These are phyloP conservation scores for Delonix regia DNA, from an alignment of 306 rosid genomes.

Conservation along the genomic window DNA sequence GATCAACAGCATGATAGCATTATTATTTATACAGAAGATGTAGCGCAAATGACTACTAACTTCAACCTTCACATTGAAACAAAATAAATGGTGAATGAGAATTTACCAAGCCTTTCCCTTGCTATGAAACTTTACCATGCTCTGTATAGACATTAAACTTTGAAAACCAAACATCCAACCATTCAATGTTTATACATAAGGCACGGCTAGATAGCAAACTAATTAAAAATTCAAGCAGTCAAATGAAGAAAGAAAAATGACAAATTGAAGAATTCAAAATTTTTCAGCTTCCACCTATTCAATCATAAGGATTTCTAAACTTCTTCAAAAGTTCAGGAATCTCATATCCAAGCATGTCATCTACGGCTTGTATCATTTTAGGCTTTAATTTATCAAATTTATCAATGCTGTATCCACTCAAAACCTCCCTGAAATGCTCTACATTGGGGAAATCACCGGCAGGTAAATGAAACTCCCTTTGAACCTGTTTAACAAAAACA, in stretches of 20 bases:
- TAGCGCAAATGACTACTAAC: too few relatives aligned
- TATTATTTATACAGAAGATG: too few relatives aligned
- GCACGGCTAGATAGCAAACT: not conserved
- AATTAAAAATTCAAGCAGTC: not conserved
- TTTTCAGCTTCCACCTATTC: conserved; percentile 10
- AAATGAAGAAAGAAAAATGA: not conserved
- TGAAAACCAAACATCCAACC: not conserved
- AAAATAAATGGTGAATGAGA: too few relatives aligned
- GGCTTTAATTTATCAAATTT: conserved; percentile 91
- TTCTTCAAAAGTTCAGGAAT: conserved; percentile 85
- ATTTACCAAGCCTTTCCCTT: not conserved
- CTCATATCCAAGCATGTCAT: conserved; percentile 95
- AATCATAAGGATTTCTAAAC: conserved; percentile 85
- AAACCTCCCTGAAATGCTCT: conserved; percentile 67
- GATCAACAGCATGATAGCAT: too few relatives aligned
- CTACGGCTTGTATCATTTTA: conserved; percentile 84
- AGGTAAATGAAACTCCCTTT: conserved; percentile 85
- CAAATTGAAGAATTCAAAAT: not conserved
- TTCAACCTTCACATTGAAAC: too few relatives aligned
- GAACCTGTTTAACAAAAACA: conserved; percentile 55
- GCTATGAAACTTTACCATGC: not conserved
- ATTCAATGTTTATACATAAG: not conserved
- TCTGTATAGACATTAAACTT: not conserved
- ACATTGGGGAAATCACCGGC: conserved; percentile 87
- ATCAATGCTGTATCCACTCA: conserved; percentile 70